These are phyloP conservation scores for Stephanodiscus minutulus DNA, from an alignment of 108 stramenopile genomes.

Conservation along the genomic window DNA sequence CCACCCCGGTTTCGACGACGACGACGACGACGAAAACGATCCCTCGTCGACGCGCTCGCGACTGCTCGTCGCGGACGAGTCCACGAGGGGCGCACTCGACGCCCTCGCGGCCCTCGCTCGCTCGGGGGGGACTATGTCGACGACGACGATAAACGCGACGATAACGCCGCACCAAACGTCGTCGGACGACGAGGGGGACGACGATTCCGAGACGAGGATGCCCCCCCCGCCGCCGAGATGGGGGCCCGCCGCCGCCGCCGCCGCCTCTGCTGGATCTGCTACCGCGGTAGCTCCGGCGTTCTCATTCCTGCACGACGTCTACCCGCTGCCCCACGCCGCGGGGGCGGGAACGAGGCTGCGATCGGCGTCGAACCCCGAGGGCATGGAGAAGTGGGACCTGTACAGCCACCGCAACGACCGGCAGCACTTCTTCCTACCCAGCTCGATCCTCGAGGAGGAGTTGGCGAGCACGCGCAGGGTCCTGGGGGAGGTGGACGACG, in stretches of 20 bases:
- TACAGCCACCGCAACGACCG: conserved; percentile 46
- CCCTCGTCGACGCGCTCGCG: not conserved
- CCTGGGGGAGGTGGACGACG: conserved; percentile 49
- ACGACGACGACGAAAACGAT: too few relatives aligned
- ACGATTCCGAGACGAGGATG: conserved; percentile 76
- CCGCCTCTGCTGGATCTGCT: too few relatives aligned
- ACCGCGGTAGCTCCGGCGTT: too few relatives aligned
- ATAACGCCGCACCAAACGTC: conserved; percentile 45
- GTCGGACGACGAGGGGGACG: conserved; percentile 29
- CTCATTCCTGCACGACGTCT: conserved; percentile 5
- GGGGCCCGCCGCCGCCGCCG: not conserved
- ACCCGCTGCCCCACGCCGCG: not conserved
- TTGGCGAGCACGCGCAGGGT: conserved; percentile 64
- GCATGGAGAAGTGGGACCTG: conserved; percentile 89
- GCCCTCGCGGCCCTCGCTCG: conserved; percentile 28
- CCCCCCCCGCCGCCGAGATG: conserved; percentile 73
- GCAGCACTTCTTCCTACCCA: conserved; percentile 73
- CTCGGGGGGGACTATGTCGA: not conserved
- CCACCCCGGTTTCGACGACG: too few relatives aligned
- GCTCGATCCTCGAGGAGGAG: conserved; percentile 80
- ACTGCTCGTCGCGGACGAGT: not conserved
- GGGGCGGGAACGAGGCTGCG: conserved; percentile 41
- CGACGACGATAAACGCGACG: not conserved
- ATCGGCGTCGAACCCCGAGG: conserved; percentile 86
- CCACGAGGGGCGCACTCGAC: conserved; percentile 12